A percentile compares a stretch with the other conserved stretches of the same genome.
These are phyloP conservation scores for Aphanomyces euteiches DNA, from an alignment of 352 stramenopile species.

Conservation along the genomic window DNA sequence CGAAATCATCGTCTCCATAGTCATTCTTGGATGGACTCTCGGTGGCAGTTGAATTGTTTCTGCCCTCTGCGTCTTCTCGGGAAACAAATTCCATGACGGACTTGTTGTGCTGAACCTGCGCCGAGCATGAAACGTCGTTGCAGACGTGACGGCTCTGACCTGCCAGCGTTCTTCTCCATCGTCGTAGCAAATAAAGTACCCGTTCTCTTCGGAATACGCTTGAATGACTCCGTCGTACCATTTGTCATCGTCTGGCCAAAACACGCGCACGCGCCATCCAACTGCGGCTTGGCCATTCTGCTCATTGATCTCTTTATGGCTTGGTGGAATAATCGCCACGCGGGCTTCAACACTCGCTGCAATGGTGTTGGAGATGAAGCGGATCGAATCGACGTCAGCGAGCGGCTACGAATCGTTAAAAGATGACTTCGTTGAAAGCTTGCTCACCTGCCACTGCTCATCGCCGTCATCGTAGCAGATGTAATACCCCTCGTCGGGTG, in stretches of 20 bases:
- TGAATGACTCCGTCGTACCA: constrained; percentile 63
- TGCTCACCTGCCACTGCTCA: constrained; percentile 58
- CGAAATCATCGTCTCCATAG: constrained; percentile 20
- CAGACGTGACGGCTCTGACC: neutral
- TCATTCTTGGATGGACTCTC: constrained; percentile 1
- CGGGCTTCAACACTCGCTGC: neutral
- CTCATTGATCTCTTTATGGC: too few species aligned
- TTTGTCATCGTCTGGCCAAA: constrained; percentile 63
- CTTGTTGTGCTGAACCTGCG: too few species aligned
- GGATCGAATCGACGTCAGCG: too few species aligned
- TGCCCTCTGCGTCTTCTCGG: neutral
- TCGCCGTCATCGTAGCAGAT: constrained; percentile 81
- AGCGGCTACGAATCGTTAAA: too few species aligned
- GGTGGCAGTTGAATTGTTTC: neutral
- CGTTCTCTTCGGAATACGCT: constrained; percentile 42
- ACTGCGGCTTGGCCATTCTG: too few species aligned
- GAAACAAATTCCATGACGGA: constrained; percentile 6
- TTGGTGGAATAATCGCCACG: neutral
- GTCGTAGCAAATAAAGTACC: constrained; percentile 72
- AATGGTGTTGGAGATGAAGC: neutral
- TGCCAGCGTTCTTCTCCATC: constrained; percentile 81
- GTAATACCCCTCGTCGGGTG: constrained; percentile 48
- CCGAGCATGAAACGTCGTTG: too few species aligned
- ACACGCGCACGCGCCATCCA: constrained; percentile 38
- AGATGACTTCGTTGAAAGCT: neutral